A percentile compares a stretch with the other conserved stretches of the same genome.
Conservation (phyloP, 1,284 basidiomycete species). For the Pyrrhoderma noxium region DNA sequence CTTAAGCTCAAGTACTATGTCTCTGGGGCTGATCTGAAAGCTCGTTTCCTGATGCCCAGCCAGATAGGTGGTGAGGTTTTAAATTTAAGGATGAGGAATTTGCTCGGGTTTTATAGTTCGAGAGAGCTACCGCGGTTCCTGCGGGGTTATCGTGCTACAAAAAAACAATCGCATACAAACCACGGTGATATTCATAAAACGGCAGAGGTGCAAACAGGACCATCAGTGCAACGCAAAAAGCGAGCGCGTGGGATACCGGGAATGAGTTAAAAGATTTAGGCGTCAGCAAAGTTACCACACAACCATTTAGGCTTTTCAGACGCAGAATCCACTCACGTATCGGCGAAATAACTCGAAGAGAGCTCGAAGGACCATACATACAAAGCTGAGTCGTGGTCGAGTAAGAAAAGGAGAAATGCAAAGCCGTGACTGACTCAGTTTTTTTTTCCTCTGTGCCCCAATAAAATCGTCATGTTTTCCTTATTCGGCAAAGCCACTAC, state of each 20-base stretch:
- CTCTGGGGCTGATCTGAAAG: constrained; percentile 3
- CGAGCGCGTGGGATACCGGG: neutral
- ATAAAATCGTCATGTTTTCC: neutral
- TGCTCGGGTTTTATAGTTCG: constrained; percentile 12
- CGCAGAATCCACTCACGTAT: constrained; percentile 11
- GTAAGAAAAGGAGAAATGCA: constrained; percentile 1
- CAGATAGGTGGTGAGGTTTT: constrained; percentile 3
- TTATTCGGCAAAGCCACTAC: too few species aligned
- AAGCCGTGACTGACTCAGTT: neutral
- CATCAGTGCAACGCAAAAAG: constrained; percentile 1
- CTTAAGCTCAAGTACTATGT: constrained; percentile 10
- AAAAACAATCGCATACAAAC: constrained; percentile 2
- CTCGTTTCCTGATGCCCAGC: neutral
- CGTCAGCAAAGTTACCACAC: neutral
- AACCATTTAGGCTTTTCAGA: neutral
- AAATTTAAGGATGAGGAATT: neutral
- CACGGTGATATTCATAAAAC: neutral
- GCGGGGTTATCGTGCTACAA: constrained; percentile 15
- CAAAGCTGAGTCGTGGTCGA: neutral
- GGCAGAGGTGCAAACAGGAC: neutral
- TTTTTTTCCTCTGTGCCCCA: neutral
- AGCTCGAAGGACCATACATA: constrained; percentile 17
- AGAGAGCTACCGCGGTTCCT: constrained; percentile 15
- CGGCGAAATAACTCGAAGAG: constrained; percentile 16
- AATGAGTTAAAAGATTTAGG: neutral